phyloP scores from a whole-genome alignment of 2,329 filamentous ascomycete genomes.

The Plectosphaerella plurivora region DNA sequence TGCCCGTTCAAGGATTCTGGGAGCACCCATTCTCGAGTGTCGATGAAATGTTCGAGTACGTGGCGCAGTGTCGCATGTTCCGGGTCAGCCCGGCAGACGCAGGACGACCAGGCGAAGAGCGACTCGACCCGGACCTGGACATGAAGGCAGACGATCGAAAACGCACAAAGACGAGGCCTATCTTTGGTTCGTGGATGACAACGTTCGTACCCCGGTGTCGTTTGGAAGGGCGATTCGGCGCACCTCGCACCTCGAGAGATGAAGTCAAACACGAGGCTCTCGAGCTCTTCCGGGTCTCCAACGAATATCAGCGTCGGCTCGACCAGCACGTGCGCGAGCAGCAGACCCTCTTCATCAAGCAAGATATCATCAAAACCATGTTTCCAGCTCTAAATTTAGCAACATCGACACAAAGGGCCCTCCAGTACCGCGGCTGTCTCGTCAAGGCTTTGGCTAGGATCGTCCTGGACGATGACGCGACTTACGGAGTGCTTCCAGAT shows the following conservation, averaged over 20 bases:
- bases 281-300: constrained; percentile 37
- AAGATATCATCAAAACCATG: constrained; percentile 34
- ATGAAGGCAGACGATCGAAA: constrained; percentile 53
- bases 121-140: constrained; percentile 16
- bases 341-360: constrained; percentile 33
- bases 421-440: constrained; percentile 25
- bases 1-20: constrained; percentile 45
- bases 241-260: constrained; percentile 28
- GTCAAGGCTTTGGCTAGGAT: constrained; percentile 43
- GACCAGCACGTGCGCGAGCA: constrained; percentile 34
- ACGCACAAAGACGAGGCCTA: constrained; percentile 47
- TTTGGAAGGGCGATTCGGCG: constrained; percentile 27
- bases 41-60: constrained; percentile 59
- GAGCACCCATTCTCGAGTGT: constrained; percentile 48
- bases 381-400: constrained; percentile 19
- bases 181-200: constrained; percentile 58
- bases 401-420: constrained; percentile 7
- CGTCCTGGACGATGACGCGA: constrained; percentile 38
- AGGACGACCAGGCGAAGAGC: neutral
- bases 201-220: constrained; percentile 56
- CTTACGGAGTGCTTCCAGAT: constrained; percentile 27
- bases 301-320: constrained; percentile 39
- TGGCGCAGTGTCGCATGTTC: constrained; percentile 55
- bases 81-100: constrained; percentile 26
- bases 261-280: constrained; percentile 50